phyloP scores from a whole-genome alignment of 2,329 filamentous ascomycete genomes.

The Trichoderma hamatum region DNA sequence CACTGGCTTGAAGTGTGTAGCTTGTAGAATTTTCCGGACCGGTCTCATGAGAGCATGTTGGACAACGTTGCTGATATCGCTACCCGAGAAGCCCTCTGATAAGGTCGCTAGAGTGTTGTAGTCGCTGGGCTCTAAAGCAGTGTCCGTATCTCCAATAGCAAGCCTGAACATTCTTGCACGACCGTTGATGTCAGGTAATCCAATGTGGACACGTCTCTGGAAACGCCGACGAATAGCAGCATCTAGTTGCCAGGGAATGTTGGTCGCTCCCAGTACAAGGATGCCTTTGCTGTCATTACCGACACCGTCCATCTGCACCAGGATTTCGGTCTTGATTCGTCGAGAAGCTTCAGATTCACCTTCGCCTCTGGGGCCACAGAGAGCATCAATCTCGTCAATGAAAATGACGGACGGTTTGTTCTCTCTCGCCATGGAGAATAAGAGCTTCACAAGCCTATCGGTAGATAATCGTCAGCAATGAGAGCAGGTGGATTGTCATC shows the following conservation, averaged over 20 bases:
- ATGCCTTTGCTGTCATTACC: slow-evolving; percentile 94
- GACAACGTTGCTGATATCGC: slow-evolving; percentile 93
- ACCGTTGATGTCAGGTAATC: slow-evolving; percentile 82
- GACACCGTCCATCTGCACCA: slow-evolving; percentile 99
- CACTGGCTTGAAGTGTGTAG: slow-evolving; percentile 96
- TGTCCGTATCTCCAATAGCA: slow-evolving; percentile 89
- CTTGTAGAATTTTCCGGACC: slow-evolving; percentile 92
- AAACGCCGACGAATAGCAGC: slow-evolving; percentile 94
- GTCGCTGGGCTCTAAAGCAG: slow-evolving; percentile 75
- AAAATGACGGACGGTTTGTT: slow-evolving; percentile 99
- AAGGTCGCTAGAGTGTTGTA: slow-evolving; percentile 78
- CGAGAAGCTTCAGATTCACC: slow-evolving; percentile 97
- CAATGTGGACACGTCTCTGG: slow-evolving; percentile 94
- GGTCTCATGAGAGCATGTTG: slow-evolving; percentile 98
- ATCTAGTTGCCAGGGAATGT: slow-evolving; percentile 98
- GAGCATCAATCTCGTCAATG: slow-evolving; percentile 95
- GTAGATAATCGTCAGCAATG: slow-evolving; percentile 31
- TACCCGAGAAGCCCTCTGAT: slow-evolving; percentile 93
- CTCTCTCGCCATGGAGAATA: slow-evolving; percentile 97
- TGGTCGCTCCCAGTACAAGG: slow-evolving; percentile 92
- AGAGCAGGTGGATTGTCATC: not conserved
- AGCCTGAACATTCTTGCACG: slow-evolving; percentile 95
- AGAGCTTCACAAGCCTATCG: slow-evolving; percentile 83
- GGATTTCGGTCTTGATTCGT: slow-evolving; percentile 96
- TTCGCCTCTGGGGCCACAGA: slow-evolving; percentile 89